These are phyloP conservation scores for Podochytrium sp. DNA, from an alignment of 192 early-diverging fungal species.

Conservation along the genomic window DNA sequence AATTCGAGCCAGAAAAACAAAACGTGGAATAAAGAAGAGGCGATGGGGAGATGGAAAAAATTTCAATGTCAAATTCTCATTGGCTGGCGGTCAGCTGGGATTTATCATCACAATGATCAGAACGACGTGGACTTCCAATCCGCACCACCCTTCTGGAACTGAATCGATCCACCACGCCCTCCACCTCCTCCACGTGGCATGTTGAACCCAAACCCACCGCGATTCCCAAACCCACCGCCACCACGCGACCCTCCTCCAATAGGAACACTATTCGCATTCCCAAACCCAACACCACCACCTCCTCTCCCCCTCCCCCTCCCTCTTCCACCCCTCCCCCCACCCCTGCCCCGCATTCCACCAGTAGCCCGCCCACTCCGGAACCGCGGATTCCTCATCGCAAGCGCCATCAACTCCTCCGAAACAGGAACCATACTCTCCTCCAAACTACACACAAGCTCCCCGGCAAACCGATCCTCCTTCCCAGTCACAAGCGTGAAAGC, in stretches of 20 bases:
- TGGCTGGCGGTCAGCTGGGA: background rate
- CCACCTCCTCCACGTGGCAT: constrained; percentile 1
- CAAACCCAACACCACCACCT: constrained; percentile 35
- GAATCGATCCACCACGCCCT: constrained; percentile 23
- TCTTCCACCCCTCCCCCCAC: constrained; percentile 50
- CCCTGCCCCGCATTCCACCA: constrained; percentile 48
- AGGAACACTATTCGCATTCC: constrained; percentile 43
- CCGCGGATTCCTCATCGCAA: constrained; percentile 75
- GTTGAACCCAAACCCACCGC: constrained; percentile 1
- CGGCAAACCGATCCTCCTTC: constrained; percentile 70
- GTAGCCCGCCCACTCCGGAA: constrained; percentile 61
- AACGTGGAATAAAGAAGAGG: background rate
- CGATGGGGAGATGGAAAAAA: background rate
- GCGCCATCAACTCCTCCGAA: constrained; percentile 82
- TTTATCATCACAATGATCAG: background rate
- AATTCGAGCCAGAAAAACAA: background rate
- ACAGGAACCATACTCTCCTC: constrained; percentile 79
- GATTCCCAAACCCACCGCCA: constrained; percentile 17
- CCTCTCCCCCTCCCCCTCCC: constrained; percentile 49
- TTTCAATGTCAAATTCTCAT: background rate
- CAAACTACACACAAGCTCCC: constrained; percentile 58
- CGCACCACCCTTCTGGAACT: constrained; percentile 13
- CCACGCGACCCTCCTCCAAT: constrained; percentile 22
- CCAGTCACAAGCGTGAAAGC: constrained; percentile 93
- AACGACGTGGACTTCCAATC: constrained; percentile 28